phyloP scores from a whole-genome alignment of 78 protist genomes.

The Dictyostelium intermedium region DNA sequence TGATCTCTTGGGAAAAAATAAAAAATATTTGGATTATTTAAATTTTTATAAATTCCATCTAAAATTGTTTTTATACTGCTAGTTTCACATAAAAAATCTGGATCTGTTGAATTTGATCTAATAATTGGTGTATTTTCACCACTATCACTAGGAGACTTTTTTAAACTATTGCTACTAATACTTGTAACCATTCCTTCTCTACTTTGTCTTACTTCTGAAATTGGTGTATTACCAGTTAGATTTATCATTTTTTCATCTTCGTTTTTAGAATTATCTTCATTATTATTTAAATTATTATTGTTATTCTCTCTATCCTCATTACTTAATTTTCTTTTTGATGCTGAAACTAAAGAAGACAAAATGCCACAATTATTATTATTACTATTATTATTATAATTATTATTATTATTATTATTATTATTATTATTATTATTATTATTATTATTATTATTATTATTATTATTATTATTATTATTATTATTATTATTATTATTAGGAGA shows the following conservation, averaged over 20 bases:
- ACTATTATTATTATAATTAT: background rate
- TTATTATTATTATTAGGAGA: background rate
- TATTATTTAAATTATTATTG: background rate
- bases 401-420: background rate
- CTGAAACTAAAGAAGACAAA: background rate
- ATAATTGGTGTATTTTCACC: background rate
- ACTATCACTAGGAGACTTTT: background rate
- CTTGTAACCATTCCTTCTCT: background rate
- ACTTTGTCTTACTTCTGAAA: background rate
- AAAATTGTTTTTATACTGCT: background rate
- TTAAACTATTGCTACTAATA: background rate
- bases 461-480: background rate
- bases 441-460: background rate
- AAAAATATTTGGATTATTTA: slow-evolving; percentile 4
- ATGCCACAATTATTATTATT: background rate
- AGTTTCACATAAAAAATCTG: background rate
- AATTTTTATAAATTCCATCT: background rate
- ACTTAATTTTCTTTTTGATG: background rate
- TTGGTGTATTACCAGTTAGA: background rate
- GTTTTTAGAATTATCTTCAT: background rate
- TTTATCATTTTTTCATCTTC: background rate
- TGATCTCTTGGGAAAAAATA: slow-evolving; percentile 67
- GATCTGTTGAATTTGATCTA: background rate
- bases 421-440: background rate
- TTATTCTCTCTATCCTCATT: background rate